A percentile compares a stretch with the other conserved stretches of the same genome.
phyloP scores from a whole-genome alignment of 371 early-diverging fungal species.

The Nosema muscidifuracis region DNA sequence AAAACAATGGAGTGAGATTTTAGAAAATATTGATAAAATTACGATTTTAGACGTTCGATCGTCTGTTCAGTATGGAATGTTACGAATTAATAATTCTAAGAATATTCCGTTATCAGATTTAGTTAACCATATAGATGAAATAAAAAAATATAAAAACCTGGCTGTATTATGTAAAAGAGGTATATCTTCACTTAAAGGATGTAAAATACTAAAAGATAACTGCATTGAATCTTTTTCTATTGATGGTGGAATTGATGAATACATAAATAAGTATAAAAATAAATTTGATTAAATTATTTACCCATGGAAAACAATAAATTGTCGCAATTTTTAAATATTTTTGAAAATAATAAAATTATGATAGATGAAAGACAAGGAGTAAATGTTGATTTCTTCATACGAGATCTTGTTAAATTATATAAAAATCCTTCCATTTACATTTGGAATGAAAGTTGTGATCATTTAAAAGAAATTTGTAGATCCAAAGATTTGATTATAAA shows the following conservation, averaged over 20 bases:
- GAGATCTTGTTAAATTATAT: constrained; percentile 18
- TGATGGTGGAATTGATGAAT: constrained; percentile 45
- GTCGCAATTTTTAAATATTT: no score
- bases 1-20: constrained; percentile 35
- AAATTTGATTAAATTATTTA: not conserved
- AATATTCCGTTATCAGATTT: constrained; percentile 39
- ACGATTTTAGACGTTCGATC: constrained; percentile 49
- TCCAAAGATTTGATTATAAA: not conserved
- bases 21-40: constrained; percentile 25
- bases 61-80: constrained; percentile 34
- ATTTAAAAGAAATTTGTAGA: constrained; percentile 16
- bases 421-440: constrained; percentile 12
- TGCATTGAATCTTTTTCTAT: constrained; percentile 25
- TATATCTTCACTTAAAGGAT: constrained; percentile 39
- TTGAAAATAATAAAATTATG: constrained; percentile 19
- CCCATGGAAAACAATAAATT: not conserved
- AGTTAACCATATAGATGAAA: constrained; percentile 4
- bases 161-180: constrained; percentile 49
- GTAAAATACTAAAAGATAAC: constrained; percentile 2
- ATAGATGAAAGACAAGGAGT: constrained; percentile 10
- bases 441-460: no score
- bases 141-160: constrained; percentile 16
- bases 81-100: constrained; percentile 38
- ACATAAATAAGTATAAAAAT: constrained; percentile 4
- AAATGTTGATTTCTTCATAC: constrained; percentile 48